Base-by-base conservation (phyloP, 139 green algal species). In the Chlorella sp. region DNA sequence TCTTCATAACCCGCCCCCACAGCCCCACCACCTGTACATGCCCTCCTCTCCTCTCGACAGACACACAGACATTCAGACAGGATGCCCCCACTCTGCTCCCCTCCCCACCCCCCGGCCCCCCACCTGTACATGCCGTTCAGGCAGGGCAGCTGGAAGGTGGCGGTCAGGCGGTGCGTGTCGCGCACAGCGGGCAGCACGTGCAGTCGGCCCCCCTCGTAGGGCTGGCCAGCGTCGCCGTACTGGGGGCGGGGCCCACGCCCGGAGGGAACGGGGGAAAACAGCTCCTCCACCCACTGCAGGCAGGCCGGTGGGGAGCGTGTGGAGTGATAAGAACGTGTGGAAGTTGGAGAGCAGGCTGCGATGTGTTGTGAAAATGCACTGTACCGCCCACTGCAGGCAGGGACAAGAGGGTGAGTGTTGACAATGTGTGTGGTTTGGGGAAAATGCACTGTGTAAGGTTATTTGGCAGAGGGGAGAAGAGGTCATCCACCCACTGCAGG, bases 71-170 rank as follows among this genome's bases (percentile, higher is more conserved):
- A 82, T 82, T 1, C 37, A 32, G 34, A 5, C 16, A 9, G 48
- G n/a, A n/a, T n/a, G n/a, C n/a, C 48, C 48, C 37, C 26, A 2
- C 48, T 12, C 30, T 2, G 30, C 32, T n/a, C n/a, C 11, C 5
- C 26, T n/a, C 28, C 21, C 40, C 79, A n/a, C 26, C 14, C 79
- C 26, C 40, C 28, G 1, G 79, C 40, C 15, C 16, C 69, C 12
- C 78, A 87, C 80, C 86, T 40, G 81, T 94, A 94, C 36, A 80
- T 39, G 1, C 76, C 88, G 4, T 91, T 73, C 75, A 99, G 88
- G 90, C 90, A 95, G 57, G 97, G 97, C 64, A 99, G 91, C 89
- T 95, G 92, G 89, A 98, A 99, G 82, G 93, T 96, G 18, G 97
- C 86, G 19, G 90, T 89, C 15, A 99, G 88, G 64, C 90, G 42